A percentile compares a stretch with the other conserved stretches of the same genome.
Conservation (phyloP, 2,329 filamentous ascomycete species). For the Penicillium sp. region DNA sequence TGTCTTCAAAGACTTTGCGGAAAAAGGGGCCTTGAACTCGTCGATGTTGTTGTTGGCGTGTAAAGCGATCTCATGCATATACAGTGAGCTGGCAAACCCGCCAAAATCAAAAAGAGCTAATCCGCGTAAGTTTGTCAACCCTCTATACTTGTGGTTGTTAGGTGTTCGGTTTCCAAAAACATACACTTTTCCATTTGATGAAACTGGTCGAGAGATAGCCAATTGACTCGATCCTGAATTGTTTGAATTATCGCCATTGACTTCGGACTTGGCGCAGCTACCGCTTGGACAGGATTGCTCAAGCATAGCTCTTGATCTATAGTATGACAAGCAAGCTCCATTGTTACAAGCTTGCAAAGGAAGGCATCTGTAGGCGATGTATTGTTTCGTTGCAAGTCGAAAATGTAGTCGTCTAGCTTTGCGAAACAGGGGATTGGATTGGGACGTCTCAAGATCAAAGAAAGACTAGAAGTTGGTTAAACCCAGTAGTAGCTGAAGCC, state of each 20-base stretch:
- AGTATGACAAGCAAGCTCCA: neutral
- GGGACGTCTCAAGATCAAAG: slow-evolving; percentile 11
- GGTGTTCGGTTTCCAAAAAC: neutral
- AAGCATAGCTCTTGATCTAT: neutral
- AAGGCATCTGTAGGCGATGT: slow-evolving; percentile 6
- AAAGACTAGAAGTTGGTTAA: slow-evolving; percentile 8
- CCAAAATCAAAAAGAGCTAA: neutral
- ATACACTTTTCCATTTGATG: neutral
- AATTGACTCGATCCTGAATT: neutral
- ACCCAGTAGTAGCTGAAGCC: neutral
- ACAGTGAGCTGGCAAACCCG: neutral
- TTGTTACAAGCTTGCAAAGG: slow-evolving; percentile 4
- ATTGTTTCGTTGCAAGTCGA: slow-evolving; percentile 1
- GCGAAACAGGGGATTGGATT: neutral
- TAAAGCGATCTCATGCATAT: neutral
- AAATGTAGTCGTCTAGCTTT: slow-evolving; percentile 8
- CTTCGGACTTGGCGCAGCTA: neutral
- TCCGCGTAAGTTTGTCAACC: neutral
- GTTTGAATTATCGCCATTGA: neutral
- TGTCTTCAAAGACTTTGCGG: neutral
- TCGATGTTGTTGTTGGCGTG: neutral
- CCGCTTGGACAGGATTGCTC: neutral
- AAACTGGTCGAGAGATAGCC: neutral
- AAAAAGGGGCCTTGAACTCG: neutral
- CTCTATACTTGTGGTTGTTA: neutral